Evolutionary conservation across 352 stramenopile species (phyloP), one percentile per base, ranked within the genome.

Genomic region (Paralagenidium karlingii): DNA sequence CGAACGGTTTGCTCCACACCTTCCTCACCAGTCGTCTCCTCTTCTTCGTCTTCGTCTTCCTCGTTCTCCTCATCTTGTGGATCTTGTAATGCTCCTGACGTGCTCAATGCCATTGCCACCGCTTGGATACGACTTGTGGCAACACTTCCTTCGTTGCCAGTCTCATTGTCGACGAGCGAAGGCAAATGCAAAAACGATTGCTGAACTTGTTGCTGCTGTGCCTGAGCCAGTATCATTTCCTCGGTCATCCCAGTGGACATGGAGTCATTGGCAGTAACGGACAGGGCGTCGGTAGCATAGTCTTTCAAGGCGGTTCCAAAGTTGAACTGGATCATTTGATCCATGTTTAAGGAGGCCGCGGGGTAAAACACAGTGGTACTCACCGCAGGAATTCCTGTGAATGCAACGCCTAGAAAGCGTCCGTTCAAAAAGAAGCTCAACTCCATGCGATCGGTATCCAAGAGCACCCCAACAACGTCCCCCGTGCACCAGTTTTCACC

Each of bases 391-490:
- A 84, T 45, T 1, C 37, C 59, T 5, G 55, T 55, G 53, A 96
- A 97, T 0, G 83, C 86, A 19, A 84, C 51, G 1, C 84, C 87
- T 13, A 96, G 58, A 41, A 88, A 77, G 9, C 68, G 60, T n/a
- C 84, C 86, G 58, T 97, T 97, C 3, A 97, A 40, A 36, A 88
- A 81, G 48, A 86, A 97, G 20, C 75, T 88, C 21, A 97, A 67
- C 40, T 81, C 63, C 42, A 82, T 68, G 1, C 53, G 70, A 51
- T 91, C 81, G 6, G 74, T 82, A 45, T 96, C 86, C 4, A 95
- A 53, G 7, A 93, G 46, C 0, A 91, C 77, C 1, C 86, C 87
- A 6, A 97, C 58, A 10, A 95, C 51, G 42, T 97, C 85, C 1
- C 80, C 76, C 1, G 49, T 46, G 20, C 56, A 55, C 87, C 87